Base-by-base conservation (phyloP, 345 rosid genomes). In the Toxicodendron radicans region DNA sequence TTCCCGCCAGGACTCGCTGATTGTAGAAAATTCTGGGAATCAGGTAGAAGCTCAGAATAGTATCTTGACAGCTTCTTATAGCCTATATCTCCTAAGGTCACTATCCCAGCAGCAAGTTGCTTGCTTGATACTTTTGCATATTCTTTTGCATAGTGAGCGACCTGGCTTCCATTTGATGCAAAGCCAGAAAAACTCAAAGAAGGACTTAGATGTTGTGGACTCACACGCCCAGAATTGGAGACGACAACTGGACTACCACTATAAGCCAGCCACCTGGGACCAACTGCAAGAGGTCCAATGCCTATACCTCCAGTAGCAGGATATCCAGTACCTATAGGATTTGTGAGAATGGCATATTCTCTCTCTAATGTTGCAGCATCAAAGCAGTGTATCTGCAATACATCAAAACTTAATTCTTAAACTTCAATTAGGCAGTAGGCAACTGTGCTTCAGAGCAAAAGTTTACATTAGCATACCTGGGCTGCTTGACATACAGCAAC, bases 211-310 rank as follows among this genome's bases (percentile, higher is more conserved):
- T 87, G 85, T 58, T 95, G 91, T 18, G 98, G 90, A 67, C 82
- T 88, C 48, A 88, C 87, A 68, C 83, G 83, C 33, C 88, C 85
- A 17, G 87, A 70, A 77, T 81, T 82, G 46, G 92, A 81, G 49
- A 72, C 78, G 35, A 70, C 76, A 73, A 89, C 88, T 35, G 92
- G 90, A 80, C 79, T 89, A 74, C 94, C 98, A 63, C 96, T 91
- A 58, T 92, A 95, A 62, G 99, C 98, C 82, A 95, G 80, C 99
- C 98, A 95, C 75, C 99, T 83, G 52, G 94, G 89, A 73, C 97
- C 98, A 79, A 95, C 96, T 0, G 97, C 99, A 73, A 95, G 90
- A 69, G 99, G 98, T 32, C 99, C 98, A 73, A 85, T 90, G 71
- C 98, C 99, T 77, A 84, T 75, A 73, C 91, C 91, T 70, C 89